phyloP scores from a whole-genome alignment of 2,329 filamentous ascomycete species.

The Raffaelea deltoideospora region DNA sequence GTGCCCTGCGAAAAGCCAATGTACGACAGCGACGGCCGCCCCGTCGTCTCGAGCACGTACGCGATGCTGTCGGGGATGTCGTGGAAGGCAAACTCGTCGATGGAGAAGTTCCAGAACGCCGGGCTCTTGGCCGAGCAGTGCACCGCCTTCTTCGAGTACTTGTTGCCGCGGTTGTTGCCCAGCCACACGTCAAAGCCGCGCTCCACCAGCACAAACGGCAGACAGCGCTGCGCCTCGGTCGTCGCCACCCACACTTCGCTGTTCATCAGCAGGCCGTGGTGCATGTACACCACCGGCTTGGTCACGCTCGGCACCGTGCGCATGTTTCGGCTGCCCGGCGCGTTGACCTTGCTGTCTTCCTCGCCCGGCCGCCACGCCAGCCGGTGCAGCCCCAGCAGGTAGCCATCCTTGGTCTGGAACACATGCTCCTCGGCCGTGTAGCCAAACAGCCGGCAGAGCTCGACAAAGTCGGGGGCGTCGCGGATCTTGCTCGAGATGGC shows the following conservation, averaged over 20 bases:
- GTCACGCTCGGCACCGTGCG: too few species aligned
- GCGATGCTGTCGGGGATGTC: constrained; percentile 92
- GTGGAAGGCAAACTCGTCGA: constrained; percentile 95
- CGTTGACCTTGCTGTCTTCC: constrained; percentile 64
- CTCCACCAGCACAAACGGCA: constrained; percentile 82
- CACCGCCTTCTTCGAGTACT: constrained; percentile 93
- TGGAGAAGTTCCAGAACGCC: constrained; percentile 94
- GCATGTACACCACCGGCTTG: constrained; percentile 85
- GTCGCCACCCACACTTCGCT: constrained; percentile 96
- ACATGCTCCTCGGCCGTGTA: constrained; percentile 95
- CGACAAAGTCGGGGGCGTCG: constrained; percentile 80
- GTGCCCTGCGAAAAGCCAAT: constrained; percentile 96
- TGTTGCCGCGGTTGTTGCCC: constrained; percentile 96
- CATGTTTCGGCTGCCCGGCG: constrained; percentile 44
- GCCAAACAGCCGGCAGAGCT: constrained; percentile 81
- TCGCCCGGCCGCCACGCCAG: constrained; percentile 73
- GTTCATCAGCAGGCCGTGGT: constrained; percentile 96
- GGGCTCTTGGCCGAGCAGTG: constrained; percentile 56
- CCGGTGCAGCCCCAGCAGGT: constrained; percentile 77
- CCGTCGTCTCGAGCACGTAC: constrained; percentile 76
- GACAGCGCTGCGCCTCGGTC: constrained; percentile 69
- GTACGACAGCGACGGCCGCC: constrained; percentile 75
- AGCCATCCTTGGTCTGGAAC: constrained; percentile 87
- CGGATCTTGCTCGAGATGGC: constrained; percentile 63
- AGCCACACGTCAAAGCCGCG: constrained; percentile 94